Percentiles rank a stretch among this genome's conserved stretches.
These are phyloP conservation scores for Sugiyamaella qingdaonensis DNA, from an alignment of 805 yeast species.

Conservation along the genomic window DNA sequence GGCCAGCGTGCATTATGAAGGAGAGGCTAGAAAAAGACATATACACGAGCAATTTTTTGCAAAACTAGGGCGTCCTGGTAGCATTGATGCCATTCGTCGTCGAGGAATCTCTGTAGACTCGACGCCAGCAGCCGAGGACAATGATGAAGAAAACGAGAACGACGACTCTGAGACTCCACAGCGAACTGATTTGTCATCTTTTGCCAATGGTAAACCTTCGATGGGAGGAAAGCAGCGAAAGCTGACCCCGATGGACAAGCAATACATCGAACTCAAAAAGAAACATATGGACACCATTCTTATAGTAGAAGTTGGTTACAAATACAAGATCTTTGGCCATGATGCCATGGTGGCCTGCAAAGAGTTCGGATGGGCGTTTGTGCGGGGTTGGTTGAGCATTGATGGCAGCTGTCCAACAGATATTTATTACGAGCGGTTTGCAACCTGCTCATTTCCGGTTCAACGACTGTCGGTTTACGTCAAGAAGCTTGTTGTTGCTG, in stretches of 20 bases:
- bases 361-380: slow-evolving; percentile 53
- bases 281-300: slow-evolving; percentile 62
- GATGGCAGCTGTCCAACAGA: slow-evolving; percentile 48
- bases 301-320: slow-evolving; percentile 87
- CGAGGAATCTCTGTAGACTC: background rate
- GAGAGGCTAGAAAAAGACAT: background rate
- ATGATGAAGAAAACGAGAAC: background rate
- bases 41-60: slow-evolving; percentile 7
- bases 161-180: background rate
- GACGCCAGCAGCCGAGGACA: background rate
- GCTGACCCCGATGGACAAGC: slow-evolving; percentile 78
- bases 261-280: slow-evolving; percentile 62
- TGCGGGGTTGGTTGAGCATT: slow-evolving; percentile 61
- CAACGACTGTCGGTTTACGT: slow-evolving; percentile 69
- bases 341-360: slow-evolving; percentile 73
- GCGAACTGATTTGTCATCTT: background rate
- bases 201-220: background rate
- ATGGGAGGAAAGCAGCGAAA: slow-evolving; percentile 19
- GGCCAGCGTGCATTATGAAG: background rate
- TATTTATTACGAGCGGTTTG: slow-evolving; percentile 52
- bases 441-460: slow-evolving; percentile 84
- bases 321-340: slow-evolving; percentile 78
- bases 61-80: slow-evolving; percentile 13
- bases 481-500: slow-evolving; percentile 63
- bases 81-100: slow-evolving; percentile 9